Evolutionary conservation across 345 rosid species (phyloP).

Genomic region (Acer campestre): DNA sequence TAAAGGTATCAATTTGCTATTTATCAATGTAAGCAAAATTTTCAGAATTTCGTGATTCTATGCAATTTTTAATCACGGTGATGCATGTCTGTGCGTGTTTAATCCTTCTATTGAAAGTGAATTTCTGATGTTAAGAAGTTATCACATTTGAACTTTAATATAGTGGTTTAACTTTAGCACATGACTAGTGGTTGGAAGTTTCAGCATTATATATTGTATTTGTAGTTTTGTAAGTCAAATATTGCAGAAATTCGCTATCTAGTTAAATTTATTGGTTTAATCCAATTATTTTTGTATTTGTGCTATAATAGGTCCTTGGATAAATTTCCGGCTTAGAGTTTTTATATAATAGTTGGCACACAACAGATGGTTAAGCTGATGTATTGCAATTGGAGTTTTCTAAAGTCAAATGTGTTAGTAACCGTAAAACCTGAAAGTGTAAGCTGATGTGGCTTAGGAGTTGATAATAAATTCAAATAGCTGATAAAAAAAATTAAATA

Average conservation of each 20-base stretch:
- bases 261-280: background rate
- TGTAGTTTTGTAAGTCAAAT: background rate
- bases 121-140: constrained; percentile 13
- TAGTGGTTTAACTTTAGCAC: background rate
- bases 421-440: background rate
- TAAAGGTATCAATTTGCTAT: constrained; percentile 56
- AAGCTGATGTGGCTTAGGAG: background rate
- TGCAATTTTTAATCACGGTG: background rate
- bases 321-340: background rate
- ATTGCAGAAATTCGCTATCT: background rate
- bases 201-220: background rate
- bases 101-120: background rate
- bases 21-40: constrained; percentile 13
- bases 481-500: background rate
- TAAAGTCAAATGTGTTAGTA: background rate
- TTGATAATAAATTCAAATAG: background rate
- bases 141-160: background rate
- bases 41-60: constrained; percentile 10
- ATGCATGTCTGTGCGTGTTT: no score
- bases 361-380: no score
- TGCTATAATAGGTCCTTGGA: background rate
- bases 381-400: background rate
- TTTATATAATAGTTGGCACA: background rate
- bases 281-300: background rate
- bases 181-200: constrained; percentile 7